phyloP scores from a whole-genome alignment of 208 protist species.

The Lotmaria passim region DNA sequence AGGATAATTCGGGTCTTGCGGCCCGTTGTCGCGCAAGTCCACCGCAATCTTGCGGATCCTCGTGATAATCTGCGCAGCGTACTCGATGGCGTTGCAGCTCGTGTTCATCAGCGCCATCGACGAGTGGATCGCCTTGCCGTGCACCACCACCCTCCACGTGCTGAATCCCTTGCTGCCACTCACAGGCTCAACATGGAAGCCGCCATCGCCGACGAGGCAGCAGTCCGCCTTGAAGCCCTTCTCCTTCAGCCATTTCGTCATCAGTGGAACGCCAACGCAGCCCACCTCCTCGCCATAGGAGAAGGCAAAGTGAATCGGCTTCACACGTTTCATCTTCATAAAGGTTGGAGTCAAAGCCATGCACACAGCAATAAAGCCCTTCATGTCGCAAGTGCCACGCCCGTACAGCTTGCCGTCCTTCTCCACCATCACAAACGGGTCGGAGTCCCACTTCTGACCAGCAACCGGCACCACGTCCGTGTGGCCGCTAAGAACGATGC shows the following conservation, averaged over 20 bases:
- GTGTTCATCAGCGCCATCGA: too few species aligned
- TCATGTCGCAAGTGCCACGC: slow-evolving; percentile 55
- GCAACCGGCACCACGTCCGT: too few species aligned
- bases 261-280: slow-evolving; percentile 35
- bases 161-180: slow-evolving; percentile 47
- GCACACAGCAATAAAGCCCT: slow-evolving; percentile 42
- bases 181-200: slow-evolving; percentile 24
- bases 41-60: slow-evolving; percentile 38
- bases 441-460: too few species aligned
- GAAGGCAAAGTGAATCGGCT: slow-evolving; percentile 48
- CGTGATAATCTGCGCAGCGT: too few species aligned
- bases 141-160: slow-evolving; percentile 39
- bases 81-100: too few species aligned
- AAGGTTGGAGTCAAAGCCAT: slow-evolving; percentile 41
- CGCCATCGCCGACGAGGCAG: slow-evolving; percentile 47
- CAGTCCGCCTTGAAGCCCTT: slow-evolving; percentile 41
- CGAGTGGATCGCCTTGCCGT: too few species aligned
- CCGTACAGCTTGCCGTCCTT: slow-evolving; percentile 53
- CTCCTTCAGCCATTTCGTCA: slow-evolving; percentile 35
- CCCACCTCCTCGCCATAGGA: slow-evolving; percentile 46
- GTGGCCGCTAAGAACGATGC: slow-evolving; percentile 49
- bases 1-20: slow-evolving; percentile 23
- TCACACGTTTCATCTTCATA: slow-evolving; percentile 37
- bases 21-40: slow-evolving; percentile 34
- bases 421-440: slow-evolving; percentile 45